phyloP scores from a whole-genome alignment of 495 filamentous ascomycete genomes.

The Aspergillus heteromorphus region DNA sequence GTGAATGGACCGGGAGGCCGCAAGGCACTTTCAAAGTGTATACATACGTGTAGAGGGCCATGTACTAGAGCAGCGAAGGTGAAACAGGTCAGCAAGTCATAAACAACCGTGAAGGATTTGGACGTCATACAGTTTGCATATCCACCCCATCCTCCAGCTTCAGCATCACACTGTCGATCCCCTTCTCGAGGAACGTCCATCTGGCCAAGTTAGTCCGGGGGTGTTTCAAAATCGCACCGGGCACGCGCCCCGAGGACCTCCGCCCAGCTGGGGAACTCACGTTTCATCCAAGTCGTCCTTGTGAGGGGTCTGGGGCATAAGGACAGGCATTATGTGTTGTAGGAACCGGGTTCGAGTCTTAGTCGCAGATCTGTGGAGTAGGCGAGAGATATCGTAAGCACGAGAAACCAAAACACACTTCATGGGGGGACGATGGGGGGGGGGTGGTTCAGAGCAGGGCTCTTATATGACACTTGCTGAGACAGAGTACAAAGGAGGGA shows the following conservation, averaged over 20 bases:
- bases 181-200: conserved; percentile 83
- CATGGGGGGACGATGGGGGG: background rate
- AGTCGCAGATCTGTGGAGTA: conserved; percentile 1
- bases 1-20: conserved; percentile 8
- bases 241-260: background rate
- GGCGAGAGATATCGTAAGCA: background rate
- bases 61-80: conserved; percentile 57
- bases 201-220: conserved; percentile 37
- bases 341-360: conserved; percentile 7
- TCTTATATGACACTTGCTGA: no score
- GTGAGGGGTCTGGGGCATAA: conserved; percentile 51
- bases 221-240: background rate
- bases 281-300: conserved; percentile 81
- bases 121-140: conserved; percentile 67
- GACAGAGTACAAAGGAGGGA: background rate
- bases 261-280: conserved; percentile 45
- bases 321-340: conserved; percentile 29
- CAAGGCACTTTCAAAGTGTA: background rate
- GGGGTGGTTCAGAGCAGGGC: background rate
- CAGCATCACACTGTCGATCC: conserved; percentile 88
- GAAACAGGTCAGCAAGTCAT: conserved; percentile 6
- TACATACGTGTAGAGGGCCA: conserved; percentile 90
- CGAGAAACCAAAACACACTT: background rate
- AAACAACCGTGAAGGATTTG: background rate
- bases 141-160: conserved; percentile 88